phyloP scores from a whole-genome alignment of 345 rosid genomes.

The Chamaenerion angustifolium region DNA sequence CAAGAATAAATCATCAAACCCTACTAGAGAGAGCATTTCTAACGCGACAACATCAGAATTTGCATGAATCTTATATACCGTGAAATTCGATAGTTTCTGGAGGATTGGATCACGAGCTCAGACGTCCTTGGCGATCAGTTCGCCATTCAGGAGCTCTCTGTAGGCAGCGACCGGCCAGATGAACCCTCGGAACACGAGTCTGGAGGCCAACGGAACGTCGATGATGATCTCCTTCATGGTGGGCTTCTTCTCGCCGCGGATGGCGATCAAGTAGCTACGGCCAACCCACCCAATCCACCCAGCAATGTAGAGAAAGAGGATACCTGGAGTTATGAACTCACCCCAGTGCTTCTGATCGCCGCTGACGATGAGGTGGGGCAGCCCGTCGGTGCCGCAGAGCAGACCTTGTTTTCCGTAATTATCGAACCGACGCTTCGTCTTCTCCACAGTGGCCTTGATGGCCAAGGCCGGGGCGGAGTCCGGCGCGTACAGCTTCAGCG shows the following conservation, averaged over 20 bases:
- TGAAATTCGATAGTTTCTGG: too few species aligned
- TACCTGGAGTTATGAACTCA: conserved; percentile 89
- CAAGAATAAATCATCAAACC: too few species aligned
- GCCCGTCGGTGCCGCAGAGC: conserved; percentile 83
- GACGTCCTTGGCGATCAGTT: conserved; percentile 79
- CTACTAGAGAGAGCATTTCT: too few species aligned
- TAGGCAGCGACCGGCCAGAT: conserved; percentile 96
- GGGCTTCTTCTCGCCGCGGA: conserved; percentile 81
- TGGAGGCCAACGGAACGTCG: conserved; percentile 76
- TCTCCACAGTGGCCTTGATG: conserved; percentile 80
- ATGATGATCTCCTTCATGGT: conserved; percentile 97
- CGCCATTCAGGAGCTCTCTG: conserved; percentile 76
- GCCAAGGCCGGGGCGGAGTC: conserved; percentile 94
- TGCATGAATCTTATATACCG: too few species aligned
- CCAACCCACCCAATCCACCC: conserved; percentile 99
- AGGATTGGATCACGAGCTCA: conserved; percentile 4
- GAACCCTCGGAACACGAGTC: conserved; percentile 68
- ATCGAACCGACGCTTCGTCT: conserved; percentile 71
- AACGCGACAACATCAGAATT: too few species aligned
- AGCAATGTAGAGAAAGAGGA: conserved; percentile 83
- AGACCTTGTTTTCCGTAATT: conserved; percentile 82
- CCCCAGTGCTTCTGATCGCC: conserved; percentile 99
- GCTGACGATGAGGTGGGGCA: conserved; percentile 88
- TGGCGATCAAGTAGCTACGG: conserved; percentile 81
- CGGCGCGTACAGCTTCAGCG: conserved; percentile 81